Evolutionary conservation across 2,329 filamentous ascomycete species (phyloP), one percentile per base, ranked within the genome.

Genomic region (Colletotrichum liriopes): DNA sequence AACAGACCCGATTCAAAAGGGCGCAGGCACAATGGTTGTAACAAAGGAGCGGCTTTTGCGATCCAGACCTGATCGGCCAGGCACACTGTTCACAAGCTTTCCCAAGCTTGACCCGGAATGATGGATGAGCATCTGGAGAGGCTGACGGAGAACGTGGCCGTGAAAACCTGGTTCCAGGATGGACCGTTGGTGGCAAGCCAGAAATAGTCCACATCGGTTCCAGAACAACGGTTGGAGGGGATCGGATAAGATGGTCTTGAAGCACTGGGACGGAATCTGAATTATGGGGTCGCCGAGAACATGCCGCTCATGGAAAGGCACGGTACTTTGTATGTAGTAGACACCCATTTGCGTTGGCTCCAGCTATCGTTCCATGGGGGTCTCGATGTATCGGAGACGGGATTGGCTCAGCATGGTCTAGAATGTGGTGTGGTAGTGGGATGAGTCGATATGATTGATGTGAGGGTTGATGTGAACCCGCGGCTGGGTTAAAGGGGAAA

Each of bases 11-110:
- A 39, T 43, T 41, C 35, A 32, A 43, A 29, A 26, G 26, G 35
- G 11, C 39, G 14, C 35, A 56, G 20, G 12, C 54, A 26, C 5
- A 7, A 23, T 23, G 32, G 20, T 4, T 56, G 35, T 39, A 8
- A 58, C 52, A 23, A 29, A 32, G 52, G 43, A 51, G 51, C 45
- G 41, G 32, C 58, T 37, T 45, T 60, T 49, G 69, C 59, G 65
- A 69, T 60, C 65, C 23, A 64, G 69, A 72, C 65, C 52, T 32
- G 23, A 69, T 65, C 70, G 54, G 41, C 60, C 45, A 72, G 66
- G 54, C 59, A 70, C 60, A 49, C 54, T 37, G 39, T 60, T 60
- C 39, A 49, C 54, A 60, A 63, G 45, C 32, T 47, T 60, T 54
- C 23, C 29, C 37, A 69, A 69, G 52, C 59, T 69, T 52, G 37